A percentile compares a stretch with the other conserved stretches of the same genome.
Conservation (phyloP, 2,329 filamentous ascomycete species). For the Aspergillus floridensis region DNA sequence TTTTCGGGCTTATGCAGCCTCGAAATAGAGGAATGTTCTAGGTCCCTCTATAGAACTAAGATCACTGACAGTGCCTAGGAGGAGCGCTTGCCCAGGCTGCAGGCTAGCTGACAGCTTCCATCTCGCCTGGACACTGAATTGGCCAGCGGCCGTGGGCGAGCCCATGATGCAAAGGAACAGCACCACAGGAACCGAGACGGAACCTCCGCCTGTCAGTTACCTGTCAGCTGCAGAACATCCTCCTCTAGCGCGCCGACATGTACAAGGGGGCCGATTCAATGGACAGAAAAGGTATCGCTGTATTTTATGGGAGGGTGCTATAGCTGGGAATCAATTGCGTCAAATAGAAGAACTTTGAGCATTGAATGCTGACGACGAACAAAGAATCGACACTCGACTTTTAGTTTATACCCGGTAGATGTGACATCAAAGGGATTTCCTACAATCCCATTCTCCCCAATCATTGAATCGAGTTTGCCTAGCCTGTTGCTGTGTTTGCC, state of each 20-base stretch:
- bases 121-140: not conserved
- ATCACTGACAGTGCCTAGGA: not conserved
- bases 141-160: not conserved
- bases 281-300: not conserved
- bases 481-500: not conserved
- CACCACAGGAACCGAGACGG: not conserved
- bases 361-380: not conserved
- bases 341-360: not conserved
- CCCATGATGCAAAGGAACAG: not conserved
- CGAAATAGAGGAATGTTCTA: not conserved
- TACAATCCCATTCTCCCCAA: not conserved
- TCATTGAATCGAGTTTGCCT: not conserved
- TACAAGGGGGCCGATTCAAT: not conserved
- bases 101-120: not conserved
- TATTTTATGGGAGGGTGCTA: not conserved
- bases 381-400: not conserved
- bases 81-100: not conserved
- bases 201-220: constrained; percentile 3
- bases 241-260: not conserved
- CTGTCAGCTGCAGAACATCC: constrained; percentile 4
- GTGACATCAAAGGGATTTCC: not conserved
- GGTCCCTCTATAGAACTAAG: not conserved
- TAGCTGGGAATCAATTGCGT: not conserved
- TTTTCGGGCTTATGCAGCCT: not conserved
- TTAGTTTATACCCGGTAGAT: not conserved